Base-by-base conservation (phyloP, 345 rosid species). In the Turritis glabra region DNA sequence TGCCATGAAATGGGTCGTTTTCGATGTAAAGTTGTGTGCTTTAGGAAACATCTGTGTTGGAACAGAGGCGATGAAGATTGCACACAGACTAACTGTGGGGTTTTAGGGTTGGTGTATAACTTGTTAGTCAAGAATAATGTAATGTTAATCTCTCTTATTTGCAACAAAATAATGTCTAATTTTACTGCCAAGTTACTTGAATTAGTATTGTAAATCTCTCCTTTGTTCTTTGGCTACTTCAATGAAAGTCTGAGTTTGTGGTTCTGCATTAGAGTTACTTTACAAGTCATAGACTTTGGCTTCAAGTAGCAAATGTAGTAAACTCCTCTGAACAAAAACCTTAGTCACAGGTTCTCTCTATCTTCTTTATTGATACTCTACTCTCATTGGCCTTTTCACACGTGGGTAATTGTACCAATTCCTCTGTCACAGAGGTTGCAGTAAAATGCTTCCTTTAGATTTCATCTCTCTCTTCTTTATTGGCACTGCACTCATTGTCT, bases 1-100 rank as follows among this genome's bases (percentile, higher is more conserved):
- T 40, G 64, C 93, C 85, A 22, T 86, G 80, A 85, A 60, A 15
- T 12, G 17, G n/a, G 63, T 40, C 5, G 62, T 55, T 23, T 52
- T 25, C n/a, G 30, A 38, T 46, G 60, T 63, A 72, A 85, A 76
- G 83, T 65, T 77, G 77, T 73, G 81, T 84, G 69, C 66, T 63
- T 66, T 64, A 53, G 62, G 64, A 18, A 46, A 63, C 69, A 38
- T 74, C 80, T 75, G 74, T 67, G 77, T 48, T 68, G 33, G 77
- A 73, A 71, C 83, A 74, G 80, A 75, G 69, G 66, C 63, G 47
- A 69, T 67, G 77, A 75, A 56, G 17, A 70, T 80, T 63, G 27
- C 63, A 40, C 58, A 67, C 73, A 77, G 84, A 67, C 81, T 66
- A 72, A 76, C 73, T 22, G 22, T 18, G 40, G 59, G 41, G 38